Evolutionary conservation across 345 rosid genomes (phyloP).

Genomic region (Murraya paniculata): DNA sequence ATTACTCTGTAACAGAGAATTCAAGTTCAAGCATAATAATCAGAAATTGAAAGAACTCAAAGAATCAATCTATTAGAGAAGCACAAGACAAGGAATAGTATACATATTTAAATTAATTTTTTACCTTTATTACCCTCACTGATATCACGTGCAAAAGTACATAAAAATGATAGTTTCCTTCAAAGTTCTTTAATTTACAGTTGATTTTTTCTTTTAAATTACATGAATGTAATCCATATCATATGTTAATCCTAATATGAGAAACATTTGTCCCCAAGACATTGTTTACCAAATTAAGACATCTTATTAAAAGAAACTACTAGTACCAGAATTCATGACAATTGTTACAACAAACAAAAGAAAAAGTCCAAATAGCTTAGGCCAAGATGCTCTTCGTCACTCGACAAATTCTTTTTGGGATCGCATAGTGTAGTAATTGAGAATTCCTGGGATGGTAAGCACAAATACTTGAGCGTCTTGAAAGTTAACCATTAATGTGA

Average conservation of each 20-base stretch:
- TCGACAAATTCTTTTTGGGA: not conserved
- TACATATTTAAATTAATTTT: too few relatives aligned
- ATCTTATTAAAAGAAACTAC: not conserved
- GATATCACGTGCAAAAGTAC: not conserved
- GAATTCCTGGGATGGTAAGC: not conserved
- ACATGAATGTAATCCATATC: not conserved
- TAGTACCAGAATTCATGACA: not conserved
- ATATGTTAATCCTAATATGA: not conserved
- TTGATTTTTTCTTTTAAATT: not conserved
- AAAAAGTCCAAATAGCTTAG: not conserved
- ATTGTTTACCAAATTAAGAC: not conserved
- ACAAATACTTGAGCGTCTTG: not conserved
- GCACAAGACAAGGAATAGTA: not conserved
- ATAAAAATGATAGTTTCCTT: not conserved
- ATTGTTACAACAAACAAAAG: not conserved
- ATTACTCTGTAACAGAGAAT: not conserved
- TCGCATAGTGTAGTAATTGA: not conserved
- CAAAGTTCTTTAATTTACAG: not conserved
- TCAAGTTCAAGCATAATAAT: not conserved
- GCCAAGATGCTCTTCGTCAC: too few relatives aligned
- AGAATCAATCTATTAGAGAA: not conserved
- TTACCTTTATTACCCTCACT: too few relatives aligned
- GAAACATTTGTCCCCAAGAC: not conserved
- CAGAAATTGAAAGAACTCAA: not conserved
- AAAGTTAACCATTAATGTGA: not conserved